Percentiles rank a stretch among this genome's conserved stretches.
These are phyloP conservation scores for Leucaena leucocephala DNA, from an alignment of 306 rosid species.

Conservation along the genomic window DNA sequence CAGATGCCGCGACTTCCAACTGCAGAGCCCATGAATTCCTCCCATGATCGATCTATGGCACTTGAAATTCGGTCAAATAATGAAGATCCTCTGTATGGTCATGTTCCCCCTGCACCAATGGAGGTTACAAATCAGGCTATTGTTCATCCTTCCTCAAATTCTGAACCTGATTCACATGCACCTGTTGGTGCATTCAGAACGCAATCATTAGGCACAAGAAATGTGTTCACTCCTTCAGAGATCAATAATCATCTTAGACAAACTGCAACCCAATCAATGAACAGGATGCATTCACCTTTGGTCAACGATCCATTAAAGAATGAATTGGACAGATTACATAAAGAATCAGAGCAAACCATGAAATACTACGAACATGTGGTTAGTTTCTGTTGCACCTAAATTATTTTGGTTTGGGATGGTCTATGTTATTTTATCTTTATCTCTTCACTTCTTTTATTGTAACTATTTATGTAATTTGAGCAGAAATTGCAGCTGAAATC, in stretches of 20 bases:
- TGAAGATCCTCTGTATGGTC: conserved; percentile 31
- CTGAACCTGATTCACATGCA: conserved; percentile 27
- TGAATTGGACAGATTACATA: conserved; percentile 62
- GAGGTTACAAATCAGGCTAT: conserved; percentile 37
- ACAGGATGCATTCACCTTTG: conserved; percentile 31
- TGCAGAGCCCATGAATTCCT: conserved; percentile 39
- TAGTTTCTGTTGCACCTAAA: conserved; percentile 36
- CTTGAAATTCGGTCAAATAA: conserved; percentile 21
- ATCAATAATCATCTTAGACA: conserved; percentile 49
- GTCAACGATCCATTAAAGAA: conserved; percentile 59
- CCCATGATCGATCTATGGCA: conserved; percentile 31
- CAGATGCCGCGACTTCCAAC: conserved; percentile 38
- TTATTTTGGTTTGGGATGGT: conserved; percentile 14
- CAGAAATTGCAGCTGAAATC: conserved; percentile 65
- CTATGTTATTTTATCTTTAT: conserved; percentile 21
- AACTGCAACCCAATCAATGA: conserved; percentile 41
- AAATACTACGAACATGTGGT: conserved; percentile 59
- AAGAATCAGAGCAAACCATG: conserved; percentile 39
- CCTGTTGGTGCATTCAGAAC: conserved; percentile 34
- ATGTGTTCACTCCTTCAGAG: conserved; percentile 41
- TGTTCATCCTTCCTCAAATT: conserved; percentile 30
- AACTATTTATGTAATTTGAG: conserved; percentile 36
- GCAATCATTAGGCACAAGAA: conserved; percentile 43
- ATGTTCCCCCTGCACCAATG: conserved; percentile 30
- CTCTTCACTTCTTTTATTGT: conserved; percentile 7